phyloP scores from a whole-genome alignment of 176 grass and related monocot genomes.

The Carex kokanica region DNA sequence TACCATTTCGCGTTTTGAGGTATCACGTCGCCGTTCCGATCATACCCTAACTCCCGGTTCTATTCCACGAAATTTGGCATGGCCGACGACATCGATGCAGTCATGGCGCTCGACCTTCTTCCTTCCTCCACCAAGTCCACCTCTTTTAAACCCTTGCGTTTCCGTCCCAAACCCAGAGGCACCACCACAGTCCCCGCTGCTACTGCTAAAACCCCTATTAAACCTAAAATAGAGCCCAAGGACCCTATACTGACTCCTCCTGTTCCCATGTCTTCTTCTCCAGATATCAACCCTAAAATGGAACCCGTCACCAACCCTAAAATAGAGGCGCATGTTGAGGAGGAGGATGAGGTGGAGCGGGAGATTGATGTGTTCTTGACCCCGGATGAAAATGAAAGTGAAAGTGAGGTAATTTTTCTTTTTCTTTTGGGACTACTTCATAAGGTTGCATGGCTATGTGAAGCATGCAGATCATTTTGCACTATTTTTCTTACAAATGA shows the following conservation, averaged over 20 bases:
- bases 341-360: slow-evolving; percentile 57
- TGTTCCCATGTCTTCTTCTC: not conserved
- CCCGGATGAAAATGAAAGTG: slow-evolving; percentile 49
- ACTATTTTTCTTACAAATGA: not conserved
- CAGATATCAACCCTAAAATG: not conserved
- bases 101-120: slow-evolving; percentile 33
- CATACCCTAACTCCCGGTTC: not conserved
- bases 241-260: not conserved
- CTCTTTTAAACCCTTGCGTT: slow-evolving; percentile 26
- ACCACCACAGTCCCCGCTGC: slow-evolving; percentile 17
- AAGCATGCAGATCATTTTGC: not conserved
- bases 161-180: slow-evolving; percentile 60
- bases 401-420: slow-evolving; percentile 38
- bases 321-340: slow-evolving; percentile 1
- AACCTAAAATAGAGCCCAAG: not conserved
- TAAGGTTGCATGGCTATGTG: not conserved
- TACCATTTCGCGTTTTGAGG: too few relatives aligned
- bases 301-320: not conserved
- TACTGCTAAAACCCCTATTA: not conserved
- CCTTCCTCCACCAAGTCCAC: slow-evolving; percentile 24
- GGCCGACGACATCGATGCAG: slow-evolving; percentile 35
- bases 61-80: not conserved
- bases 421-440: not conserved
- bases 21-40: not conserved
- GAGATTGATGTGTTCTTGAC: slow-evolving; percentile 80